These are phyloP conservation scores for Aspergillus panamensis DNA, from an alignment of 495 filamentous ascomycete genomes.

Conservation along the genomic window DNA sequence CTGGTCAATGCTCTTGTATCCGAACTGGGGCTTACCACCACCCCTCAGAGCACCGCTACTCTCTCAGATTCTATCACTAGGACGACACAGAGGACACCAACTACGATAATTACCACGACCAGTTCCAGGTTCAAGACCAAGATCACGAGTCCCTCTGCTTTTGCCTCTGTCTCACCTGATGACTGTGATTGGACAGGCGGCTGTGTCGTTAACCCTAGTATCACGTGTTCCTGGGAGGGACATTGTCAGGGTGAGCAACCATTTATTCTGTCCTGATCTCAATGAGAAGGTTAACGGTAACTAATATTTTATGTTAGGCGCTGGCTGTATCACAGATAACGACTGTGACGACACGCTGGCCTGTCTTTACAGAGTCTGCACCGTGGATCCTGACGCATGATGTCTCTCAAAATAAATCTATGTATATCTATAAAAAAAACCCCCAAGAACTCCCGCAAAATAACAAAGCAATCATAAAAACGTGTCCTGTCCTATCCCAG, in stretches of 20 bases:
- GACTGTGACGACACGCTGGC: neutral
- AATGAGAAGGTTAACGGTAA: neutral
- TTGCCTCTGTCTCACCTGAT: neutral
- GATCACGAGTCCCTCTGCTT: neutral
- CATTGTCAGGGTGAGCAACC: neutral
- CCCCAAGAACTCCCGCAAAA: no score
- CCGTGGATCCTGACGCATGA: neutral
- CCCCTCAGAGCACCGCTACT: neutral
- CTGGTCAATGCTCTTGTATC: constrained; percentile 37
- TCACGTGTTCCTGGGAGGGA: neutral
- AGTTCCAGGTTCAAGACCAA: no score
- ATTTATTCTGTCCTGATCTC: neutral
- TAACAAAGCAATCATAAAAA: no score
- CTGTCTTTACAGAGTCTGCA: neutral
- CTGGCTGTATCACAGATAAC: neutral
- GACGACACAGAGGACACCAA: no score
- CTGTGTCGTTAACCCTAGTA: neutral
- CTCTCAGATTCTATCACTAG: no score
- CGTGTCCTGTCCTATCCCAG: no score
- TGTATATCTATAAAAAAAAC: no score
- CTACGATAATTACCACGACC: no score
- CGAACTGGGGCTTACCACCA: constrained; percentile 8
- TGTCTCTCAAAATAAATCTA: no score
- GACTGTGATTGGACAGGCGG: neutral
- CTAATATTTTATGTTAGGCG: neutral